Conservation (phyloP, 1,284 basidiomycete species). For the Sanghuangporus weigelae region DNA sequence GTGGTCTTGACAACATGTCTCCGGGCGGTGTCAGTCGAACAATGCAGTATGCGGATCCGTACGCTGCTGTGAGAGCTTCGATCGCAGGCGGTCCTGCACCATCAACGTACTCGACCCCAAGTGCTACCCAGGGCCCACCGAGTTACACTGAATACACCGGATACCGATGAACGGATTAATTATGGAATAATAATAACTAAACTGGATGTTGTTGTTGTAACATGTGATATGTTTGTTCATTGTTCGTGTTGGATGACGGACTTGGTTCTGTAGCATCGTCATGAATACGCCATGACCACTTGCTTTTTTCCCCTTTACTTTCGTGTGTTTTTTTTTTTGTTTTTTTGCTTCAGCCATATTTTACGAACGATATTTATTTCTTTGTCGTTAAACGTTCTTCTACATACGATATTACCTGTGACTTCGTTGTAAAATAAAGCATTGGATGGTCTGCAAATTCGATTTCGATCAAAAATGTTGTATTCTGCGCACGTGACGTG, state of each 20-base stretch:
- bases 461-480: too few relatives aligned
- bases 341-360: too few relatives aligned
- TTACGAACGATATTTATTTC: too few relatives aligned
- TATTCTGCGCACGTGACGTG: too few relatives aligned
- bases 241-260: not conserved
- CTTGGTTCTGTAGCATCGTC: not conserved
- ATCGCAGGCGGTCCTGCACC: slow-evolving; percentile 26
- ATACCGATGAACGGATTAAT: slow-evolving; percentile 8
- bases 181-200: not conserved
- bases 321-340: not conserved
- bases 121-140: slow-evolving; percentile 1
- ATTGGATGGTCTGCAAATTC: too few relatives aligned
- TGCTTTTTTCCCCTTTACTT: not conserved
- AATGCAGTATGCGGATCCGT: slow-evolving; percentile 84
- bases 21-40: slow-evolving; percentile 68
- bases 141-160: slow-evolving; percentile 17
- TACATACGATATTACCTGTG: too few relatives aligned
- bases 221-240: not conserved
- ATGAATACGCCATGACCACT: not conserved
- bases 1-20: slow-evolving; percentile 26
- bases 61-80: slow-evolving; percentile 65
- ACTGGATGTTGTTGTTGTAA: not conserved
- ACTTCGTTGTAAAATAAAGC: too few relatives aligned
- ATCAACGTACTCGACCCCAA: not conserved
- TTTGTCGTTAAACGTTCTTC: too few relatives aligned